Evolutionary conservation across 73 alveolate genomes (phyloP).

Genomic region (Paramecium tetraurelia): DNA sequence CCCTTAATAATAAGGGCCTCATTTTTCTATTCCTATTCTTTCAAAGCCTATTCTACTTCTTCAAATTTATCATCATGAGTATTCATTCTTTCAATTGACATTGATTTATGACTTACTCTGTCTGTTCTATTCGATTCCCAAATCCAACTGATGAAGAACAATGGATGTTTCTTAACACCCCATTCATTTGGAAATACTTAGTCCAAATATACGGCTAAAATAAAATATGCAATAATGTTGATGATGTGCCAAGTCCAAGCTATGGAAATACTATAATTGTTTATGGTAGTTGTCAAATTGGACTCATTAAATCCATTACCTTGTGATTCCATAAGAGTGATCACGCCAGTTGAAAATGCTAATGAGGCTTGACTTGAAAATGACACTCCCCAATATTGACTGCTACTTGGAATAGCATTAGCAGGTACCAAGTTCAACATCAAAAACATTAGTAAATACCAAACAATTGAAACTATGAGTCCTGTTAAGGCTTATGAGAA

Average conservation of each 20-base stretch:
- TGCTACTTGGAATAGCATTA: not conserved
- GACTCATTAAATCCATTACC: slow-evolving; percentile 53
- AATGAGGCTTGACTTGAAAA: not conserved
- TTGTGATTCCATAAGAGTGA: slow-evolving; percentile 65
- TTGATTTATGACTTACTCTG: slow-evolving; percentile 31
- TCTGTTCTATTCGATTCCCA: slow-evolving; percentile 44
- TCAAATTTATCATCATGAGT: not conserved
- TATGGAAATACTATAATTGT: slow-evolving; percentile 51
- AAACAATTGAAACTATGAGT: slow-evolving; percentile 49
- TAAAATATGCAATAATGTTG: slow-evolving; percentile 45
- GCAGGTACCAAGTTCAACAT: not conserved
- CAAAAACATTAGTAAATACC: slow-evolving; percentile 2
- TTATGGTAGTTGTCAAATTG: slow-evolving; percentile 47
- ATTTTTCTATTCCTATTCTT: not conserved
- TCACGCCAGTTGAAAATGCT: not conserved
- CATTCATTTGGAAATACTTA: slow-evolving; percentile 76
- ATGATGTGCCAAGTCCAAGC: slow-evolving; percentile 51
- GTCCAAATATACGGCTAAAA: slow-evolving; percentile 71
- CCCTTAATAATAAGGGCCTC: not conserved
- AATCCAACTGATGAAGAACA: slow-evolving; percentile 54
- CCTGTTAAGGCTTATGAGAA: slow-evolving; percentile 43
- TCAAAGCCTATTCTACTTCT: not conserved
- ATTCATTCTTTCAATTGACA: slow-evolving; percentile 4
- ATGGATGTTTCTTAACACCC: slow-evolving; percentile 73
- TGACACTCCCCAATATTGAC: not conserved